A percentile compares a stretch with the other conserved stretches of the same genome.
These are phyloP conservation scores for Phoma sp. DNA, from an alignment of 2,329 filamentous ascomycete species.

Conservation along the genomic window DNA sequence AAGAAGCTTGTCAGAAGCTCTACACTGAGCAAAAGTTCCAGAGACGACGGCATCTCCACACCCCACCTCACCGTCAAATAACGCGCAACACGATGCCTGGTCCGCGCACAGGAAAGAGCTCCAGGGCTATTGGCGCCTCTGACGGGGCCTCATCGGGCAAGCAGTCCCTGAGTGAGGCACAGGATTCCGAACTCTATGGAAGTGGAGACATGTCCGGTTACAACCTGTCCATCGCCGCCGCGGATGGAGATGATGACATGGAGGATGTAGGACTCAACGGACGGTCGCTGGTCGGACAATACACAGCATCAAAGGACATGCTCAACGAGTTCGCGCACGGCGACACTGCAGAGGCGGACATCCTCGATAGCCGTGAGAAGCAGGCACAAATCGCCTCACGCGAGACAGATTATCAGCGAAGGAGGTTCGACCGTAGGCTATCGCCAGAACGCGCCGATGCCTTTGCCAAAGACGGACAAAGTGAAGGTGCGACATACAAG, in stretches of 20 bases:
- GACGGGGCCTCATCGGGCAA: conserved; percentile 85
- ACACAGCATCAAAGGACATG: conserved; percentile 89
- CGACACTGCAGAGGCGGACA: conserved; percentile 90
- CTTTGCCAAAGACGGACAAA: conserved; percentile 76
- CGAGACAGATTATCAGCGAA: conserved; percentile 97
- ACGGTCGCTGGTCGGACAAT: conserved; percentile 86
- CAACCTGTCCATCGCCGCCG: conserved; percentile 82
- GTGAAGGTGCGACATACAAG: conserved; percentile 81
- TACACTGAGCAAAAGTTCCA: conserved; percentile 8
- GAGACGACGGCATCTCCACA: conserved; percentile 2
- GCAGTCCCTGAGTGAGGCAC: conserved; percentile 86
- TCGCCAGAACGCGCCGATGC: conserved; percentile 86
- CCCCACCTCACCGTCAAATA: conserved; percentile 12
- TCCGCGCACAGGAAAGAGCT: conserved; percentile 67
- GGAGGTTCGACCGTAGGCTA: conserved; percentile 81
- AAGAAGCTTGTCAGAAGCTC: conserved; percentile 16
- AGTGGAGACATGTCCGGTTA: conserved; percentile 87
- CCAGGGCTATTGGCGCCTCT: conserved; percentile 76
- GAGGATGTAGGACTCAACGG: conserved; percentile 69
- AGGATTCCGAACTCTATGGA: conserved; percentile 85
- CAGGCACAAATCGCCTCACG: conserved; percentile 89
- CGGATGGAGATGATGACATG: conserved; percentile 80
- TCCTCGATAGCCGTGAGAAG: conserved; percentile 83
- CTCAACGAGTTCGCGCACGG: conserved; percentile 93
- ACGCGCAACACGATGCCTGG: conserved; percentile 44